Conservation (phyloP, 148 eudicot species). For the Rhododendron henanense region DNA sequence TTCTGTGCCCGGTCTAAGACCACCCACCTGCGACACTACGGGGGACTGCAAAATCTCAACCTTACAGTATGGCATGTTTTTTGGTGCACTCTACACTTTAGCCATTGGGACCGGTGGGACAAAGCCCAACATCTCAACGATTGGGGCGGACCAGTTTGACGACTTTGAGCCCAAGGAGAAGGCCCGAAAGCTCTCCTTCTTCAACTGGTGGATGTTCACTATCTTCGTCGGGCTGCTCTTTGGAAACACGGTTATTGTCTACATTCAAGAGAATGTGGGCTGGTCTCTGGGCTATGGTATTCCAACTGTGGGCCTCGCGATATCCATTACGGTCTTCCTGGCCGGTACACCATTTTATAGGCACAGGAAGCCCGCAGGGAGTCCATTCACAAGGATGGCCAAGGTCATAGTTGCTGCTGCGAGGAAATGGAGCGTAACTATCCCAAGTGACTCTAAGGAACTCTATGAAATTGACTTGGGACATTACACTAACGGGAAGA, state of each 20-base stretch:
- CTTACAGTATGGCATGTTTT: slow-evolving; percentile 55
- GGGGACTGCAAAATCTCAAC: slow-evolving; percentile 48
- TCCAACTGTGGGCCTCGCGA: slow-evolving; percentile 59
- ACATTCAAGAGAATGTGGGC: slow-evolving; percentile 82
- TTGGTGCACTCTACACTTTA: slow-evolving; percentile 68
- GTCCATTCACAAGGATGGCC: slow-evolving; percentile 72
- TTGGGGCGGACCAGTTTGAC: slow-evolving; percentile 81
- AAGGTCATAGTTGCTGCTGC: slow-evolving; percentile 65
- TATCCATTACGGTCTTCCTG: slow-evolving; percentile 57
- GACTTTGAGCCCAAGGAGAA: slow-evolving; percentile 72
- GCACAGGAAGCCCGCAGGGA: slow-evolving; percentile 57
- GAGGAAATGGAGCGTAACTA: slow-evolving; percentile 32
- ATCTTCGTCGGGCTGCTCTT: slow-evolving; percentile 77
- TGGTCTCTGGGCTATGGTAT: slow-evolving; percentile 82
- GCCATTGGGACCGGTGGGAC: slow-evolving; percentile 88
- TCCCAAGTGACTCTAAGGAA: slow-evolving; percentile 59
- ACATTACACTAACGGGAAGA: slow-evolving; percentile 43
- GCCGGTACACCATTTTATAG: slow-evolving; percentile 65
- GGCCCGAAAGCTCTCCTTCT: slow-evolving; percentile 38
- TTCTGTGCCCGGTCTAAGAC: slow-evolving; percentile 55
- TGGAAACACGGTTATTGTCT: slow-evolving; percentile 71
- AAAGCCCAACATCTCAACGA: slow-evolving; percentile 79
- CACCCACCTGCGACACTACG: slow-evolving; percentile 41
- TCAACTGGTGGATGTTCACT: slow-evolving; percentile 58
- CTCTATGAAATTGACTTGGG: slow-evolving; percentile 59